These are phyloP conservation scores for Ambrosiella xylebori DNA, from an alignment of 2,329 filamentous ascomycete genomes.

Conservation along the genomic window DNA sequence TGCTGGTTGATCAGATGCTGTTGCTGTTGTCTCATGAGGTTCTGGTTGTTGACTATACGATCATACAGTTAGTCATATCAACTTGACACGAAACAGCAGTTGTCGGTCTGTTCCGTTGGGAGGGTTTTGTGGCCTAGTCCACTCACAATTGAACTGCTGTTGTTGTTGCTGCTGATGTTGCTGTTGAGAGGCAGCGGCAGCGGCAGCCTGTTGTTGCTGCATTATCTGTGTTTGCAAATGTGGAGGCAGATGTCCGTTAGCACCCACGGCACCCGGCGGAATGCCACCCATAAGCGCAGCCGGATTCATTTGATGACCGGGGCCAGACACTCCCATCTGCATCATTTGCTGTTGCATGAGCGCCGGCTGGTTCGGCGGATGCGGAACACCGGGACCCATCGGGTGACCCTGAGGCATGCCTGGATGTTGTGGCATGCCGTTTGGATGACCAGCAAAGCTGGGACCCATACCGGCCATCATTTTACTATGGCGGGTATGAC, in stretches of 20 bases:
- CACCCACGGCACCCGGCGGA: conserved; percentile 46
- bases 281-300: conserved; percentile 56
- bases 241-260: conserved; percentile 48
- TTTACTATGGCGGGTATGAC: conserved; percentile 14
- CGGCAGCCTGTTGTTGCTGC: conserved; percentile 30
- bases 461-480: conserved; percentile 58
- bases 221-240: conserved; percentile 47
- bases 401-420: conserved; percentile 46
- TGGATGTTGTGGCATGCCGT: conserved; percentile 53
- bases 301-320: conserved; percentile 57
- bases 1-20: conserved; percentile 42
- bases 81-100: too few species aligned
- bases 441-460: conserved; percentile 49
- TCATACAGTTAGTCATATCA: too few species aligned
- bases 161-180: conserved; percentile 16
- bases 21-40: conserved; percentile 27
- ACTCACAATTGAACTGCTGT: conserved; percentile 8
- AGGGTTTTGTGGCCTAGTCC: too few species aligned
- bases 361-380: conserved; percentile 48
- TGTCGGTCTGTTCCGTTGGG: too few species aligned
- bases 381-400: conserved; percentile 44
- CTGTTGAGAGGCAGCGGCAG: background rate
- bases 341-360: conserved; percentile 51
- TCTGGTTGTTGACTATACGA: conserved; percentile 19
- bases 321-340: conserved; percentile 52